These are phyloP conservation scores for Sordariomycetes sp. DNA, from an alignment of 2,329 filamentous ascomycete genomes.

Conservation along the genomic window DNA sequence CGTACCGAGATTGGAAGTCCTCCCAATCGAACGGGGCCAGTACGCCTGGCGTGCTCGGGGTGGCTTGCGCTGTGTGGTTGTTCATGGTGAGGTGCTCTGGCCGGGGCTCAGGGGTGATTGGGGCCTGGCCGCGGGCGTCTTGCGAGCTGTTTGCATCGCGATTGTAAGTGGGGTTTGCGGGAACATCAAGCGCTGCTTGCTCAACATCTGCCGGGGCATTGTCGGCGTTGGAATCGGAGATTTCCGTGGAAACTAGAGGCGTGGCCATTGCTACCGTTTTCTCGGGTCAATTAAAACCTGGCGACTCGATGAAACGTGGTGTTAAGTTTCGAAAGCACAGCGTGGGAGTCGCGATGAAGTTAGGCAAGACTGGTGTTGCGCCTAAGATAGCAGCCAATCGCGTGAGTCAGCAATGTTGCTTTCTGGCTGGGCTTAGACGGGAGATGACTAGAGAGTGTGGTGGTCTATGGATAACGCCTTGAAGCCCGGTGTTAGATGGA, in stretches of 20 bases:
- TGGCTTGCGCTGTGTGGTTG: conserved; percentile 7
- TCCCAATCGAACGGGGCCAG: conserved; percentile 57
- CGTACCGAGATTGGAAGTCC: conserved; percentile 58
- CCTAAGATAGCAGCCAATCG: not conserved
- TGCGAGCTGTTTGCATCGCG: not conserved
- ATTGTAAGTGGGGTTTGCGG: not conserved
- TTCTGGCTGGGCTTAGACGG: no score
- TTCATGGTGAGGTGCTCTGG: conserved; percentile 1
- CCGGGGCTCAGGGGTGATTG: conserved; percentile 7
- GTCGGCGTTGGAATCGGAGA: not conserved
- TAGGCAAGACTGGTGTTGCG: not conserved
- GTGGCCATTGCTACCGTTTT: not conserved
- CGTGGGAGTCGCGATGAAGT: not conserved
- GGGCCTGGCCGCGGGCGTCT: not conserved
- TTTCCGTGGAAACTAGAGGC: not conserved
- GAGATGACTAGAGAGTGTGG: no score
- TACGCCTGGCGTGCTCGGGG: conserved; percentile 31
- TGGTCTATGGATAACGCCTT: no score
- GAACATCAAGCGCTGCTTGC: not conserved
- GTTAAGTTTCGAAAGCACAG: not conserved
- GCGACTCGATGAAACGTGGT: not conserved
- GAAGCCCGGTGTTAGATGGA: no score
- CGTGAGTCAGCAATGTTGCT: not conserved
- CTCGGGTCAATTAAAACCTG: not conserved
- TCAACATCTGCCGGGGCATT: not conserved